Evolutionary conservation across 352 stramenopile species (phyloP), one percentile per base, ranked within the genome.

Genomic region (Globisporangium sylvaticum): DNA sequence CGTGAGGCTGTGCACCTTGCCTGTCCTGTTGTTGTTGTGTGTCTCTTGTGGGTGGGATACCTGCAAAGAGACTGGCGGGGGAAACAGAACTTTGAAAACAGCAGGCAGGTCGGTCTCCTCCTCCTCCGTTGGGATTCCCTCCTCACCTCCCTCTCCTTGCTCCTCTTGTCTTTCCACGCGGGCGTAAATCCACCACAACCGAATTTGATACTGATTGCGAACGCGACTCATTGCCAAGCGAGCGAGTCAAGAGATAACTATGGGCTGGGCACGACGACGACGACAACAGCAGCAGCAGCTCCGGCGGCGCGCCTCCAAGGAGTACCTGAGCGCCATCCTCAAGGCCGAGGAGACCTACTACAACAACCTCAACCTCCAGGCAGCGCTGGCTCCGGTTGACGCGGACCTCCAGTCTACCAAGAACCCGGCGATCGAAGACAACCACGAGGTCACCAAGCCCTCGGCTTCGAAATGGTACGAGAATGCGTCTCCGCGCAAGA

Each of bases 251-350:
- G 42, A 48, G 39, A 48, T 2, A 8, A n/a, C 14, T 48, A 42
- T 70, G 65, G 65, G 65, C 39, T 66, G 65, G 65, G 48, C 65
- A 24, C 65, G 65, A 61, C 52, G 65, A 58, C 59, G 65, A 50
- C 65, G 65, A 39, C 58, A 65, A 18, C 65, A 66, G 65, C 65
- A 70, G 65, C 65, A 70, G 60, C 65, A 62, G n/a, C 58, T 70
- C 37, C 65, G 65, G 8, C 65, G 65, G 20, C 65, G 55, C 29
- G 50, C 60, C 20, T 44, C 58, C 50, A 64, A 64, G 56, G 64
- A 69, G 34, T 50, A 32, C 29, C 27, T 20, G 31, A 27, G 10
- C 54, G 6, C 52, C 34, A 27, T 25, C 20, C 20, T 25, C 50
- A 44, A 31, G 55, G 29, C 55, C 20, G 18, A n/a, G 29, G 15